phyloP scores from a whole-genome alignment of 257 asterid genomes.

The Lithospermum erythrorhizon region DNA sequence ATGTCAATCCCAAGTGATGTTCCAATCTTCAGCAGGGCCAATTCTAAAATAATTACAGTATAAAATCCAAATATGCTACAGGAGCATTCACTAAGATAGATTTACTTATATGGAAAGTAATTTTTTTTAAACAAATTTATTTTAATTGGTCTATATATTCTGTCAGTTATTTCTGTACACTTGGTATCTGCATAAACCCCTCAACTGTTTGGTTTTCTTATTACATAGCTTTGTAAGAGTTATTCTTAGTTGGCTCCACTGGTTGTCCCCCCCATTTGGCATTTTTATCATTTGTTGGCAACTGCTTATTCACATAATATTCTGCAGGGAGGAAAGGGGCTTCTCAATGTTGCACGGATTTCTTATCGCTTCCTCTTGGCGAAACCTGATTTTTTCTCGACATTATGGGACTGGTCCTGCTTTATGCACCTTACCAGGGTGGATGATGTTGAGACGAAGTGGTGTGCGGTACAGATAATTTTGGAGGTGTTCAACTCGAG shows the following conservation, averaged over 20 bases:
- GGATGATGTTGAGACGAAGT: conserved; percentile 41
- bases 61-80: no score
- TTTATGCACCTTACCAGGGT: conserved; percentile 38
- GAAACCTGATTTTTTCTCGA: conserved; percentile 51
- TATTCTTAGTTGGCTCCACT: neutral
- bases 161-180: no score
- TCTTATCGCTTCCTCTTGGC: conserved; percentile 61
- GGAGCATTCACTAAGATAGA: no score
- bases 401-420: conserved; percentile 86
- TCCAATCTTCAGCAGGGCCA: no score
- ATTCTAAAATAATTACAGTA: no score
- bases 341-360: conserved; percentile 47
- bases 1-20: no score
- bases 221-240: no score
- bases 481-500: conserved; percentile 39
- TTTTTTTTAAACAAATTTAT: no score
- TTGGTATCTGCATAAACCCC: no score
- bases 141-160: no score
- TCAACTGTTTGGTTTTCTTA: no score
- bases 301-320: neutral
- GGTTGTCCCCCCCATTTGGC: neutral
- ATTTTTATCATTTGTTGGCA: neutral
- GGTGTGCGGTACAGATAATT: conserved; percentile 56
- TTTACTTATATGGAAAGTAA: no score
- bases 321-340: conserved; percentile 35